These are phyloP conservation scores for Capronia epimyces DNA, from an alignment of 2,329 filamentous ascomycete genomes.

Conservation along the genomic window DNA sequence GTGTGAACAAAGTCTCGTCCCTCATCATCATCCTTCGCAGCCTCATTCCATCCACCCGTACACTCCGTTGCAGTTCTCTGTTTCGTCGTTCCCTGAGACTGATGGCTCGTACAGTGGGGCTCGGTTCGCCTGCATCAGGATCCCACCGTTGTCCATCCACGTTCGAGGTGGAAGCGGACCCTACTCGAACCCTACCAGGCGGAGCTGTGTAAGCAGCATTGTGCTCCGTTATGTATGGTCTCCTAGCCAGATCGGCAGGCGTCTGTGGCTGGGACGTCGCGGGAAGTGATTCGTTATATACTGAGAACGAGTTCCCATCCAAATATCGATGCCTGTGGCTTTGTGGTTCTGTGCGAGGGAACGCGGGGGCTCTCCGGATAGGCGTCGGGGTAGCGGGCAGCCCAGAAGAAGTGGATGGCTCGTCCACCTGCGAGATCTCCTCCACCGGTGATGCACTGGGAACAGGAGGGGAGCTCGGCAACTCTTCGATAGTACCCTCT, in stretches of 20 bases:
- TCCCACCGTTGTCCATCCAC: conserved; percentile 8
- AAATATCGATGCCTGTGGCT: conserved; percentile 17
- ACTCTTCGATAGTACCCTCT: not conserved
- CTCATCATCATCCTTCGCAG: conserved; percentile 18
- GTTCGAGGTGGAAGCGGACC: not conserved
- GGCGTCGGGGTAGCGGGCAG: conserved; percentile 15
- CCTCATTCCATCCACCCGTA: conserved; percentile 17
- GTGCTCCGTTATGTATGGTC: conserved; percentile 18
- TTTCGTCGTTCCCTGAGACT: conserved; percentile 21
- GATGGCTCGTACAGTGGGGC: conserved; percentile 22
- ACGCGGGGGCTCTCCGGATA: conserved; percentile 5
- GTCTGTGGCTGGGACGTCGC: conserved; percentile 25
- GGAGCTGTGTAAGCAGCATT: conserved; percentile 27
- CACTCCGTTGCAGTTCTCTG: conserved; percentile 23
- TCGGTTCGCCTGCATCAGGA: conserved; percentile 16
- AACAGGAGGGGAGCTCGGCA: conserved; percentile 26
- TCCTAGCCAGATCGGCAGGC: conserved; percentile 25
- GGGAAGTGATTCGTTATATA: conserved; percentile 28
- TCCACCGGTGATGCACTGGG: conserved; percentile 4
- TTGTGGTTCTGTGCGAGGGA: conserved; percentile 16
- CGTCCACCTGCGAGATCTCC: not conserved
- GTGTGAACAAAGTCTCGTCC: conserved; percentile 13
- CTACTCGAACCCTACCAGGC: conserved; percentile 20
- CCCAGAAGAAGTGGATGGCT: conserved; percentile 5
- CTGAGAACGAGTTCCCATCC: conserved; percentile 23